Evolutionary conservation across 1,284 basidiomycete species (phyloP), one percentile per base, ranked within the genome.

Genomic region (Ustanciosporium gigantosporum): DNA sequence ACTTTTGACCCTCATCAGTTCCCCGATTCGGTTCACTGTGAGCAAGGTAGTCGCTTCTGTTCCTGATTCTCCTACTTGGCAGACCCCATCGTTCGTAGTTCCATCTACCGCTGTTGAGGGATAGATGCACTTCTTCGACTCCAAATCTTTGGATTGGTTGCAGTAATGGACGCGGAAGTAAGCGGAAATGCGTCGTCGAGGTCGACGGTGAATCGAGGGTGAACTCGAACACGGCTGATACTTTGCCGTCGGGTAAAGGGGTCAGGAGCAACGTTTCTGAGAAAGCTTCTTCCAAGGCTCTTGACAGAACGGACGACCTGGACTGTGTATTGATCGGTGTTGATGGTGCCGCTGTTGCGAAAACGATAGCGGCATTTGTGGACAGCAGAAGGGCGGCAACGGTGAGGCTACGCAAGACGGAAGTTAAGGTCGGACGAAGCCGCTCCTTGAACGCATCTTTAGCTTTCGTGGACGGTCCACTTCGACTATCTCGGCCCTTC

Each of bases 81-180:
- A 47, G 35, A 3, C 74, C 73, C 88, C 91, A 94, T n/a, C 83
- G 79, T 25, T 84, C 83, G 72, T 92, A 91, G 73, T 89, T 84
- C 93, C 93, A 96, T 60, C 87, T 87, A 8, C 93, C 93, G 9
- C 90, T 86, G 56, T 91, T 93, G 46, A 96, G 83, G 11, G 70
- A 86, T 2, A 97, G 83, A 65, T 92, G 89, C 14, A 96, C 82
- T 67, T 94, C 90, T 0, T 88, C 86, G 19, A 93, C 86, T 1
- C 87, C 85, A 74, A 90, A 88, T 74, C 88, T 85, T 48, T 87
- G 85, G 20, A 95, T 81, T 16, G 95, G 87, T 74, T 95, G 88
- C 3, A 92, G 87, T 15, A 96, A 81, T 0, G 87, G 82, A 7
- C 94, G 84, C 0, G 93, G 91, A 42, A 95, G 89, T 9, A 95